These are phyloP conservation scores for Leishmania major DNA, from an alignment of 208 protist genomes.

Conservation along the genomic window DNA sequence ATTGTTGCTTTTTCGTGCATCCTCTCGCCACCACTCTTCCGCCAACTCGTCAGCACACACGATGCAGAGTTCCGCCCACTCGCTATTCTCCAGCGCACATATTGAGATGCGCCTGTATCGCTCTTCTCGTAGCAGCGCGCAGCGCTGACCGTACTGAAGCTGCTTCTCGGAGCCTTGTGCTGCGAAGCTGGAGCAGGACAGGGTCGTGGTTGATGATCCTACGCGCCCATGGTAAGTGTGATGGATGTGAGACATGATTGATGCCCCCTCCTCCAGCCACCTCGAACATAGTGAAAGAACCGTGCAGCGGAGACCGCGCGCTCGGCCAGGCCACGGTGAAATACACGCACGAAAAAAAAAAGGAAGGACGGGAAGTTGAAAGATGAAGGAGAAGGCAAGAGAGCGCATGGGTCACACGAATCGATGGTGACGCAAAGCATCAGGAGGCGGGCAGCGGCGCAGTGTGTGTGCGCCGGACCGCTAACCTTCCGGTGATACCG, in stretches of 20 bases:
- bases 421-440: not conserved
- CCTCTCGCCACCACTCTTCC: not conserved
- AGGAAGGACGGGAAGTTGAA: not conserved
- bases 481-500: not conserved
- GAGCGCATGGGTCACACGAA: not conserved
- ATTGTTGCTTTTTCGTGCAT: not conserved
- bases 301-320: not conserved
- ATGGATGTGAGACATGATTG: not conserved
- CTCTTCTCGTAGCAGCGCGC: conserved; percentile 6
- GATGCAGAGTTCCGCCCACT: not conserved
- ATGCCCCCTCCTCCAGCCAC: not conserved
- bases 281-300: not conserved
- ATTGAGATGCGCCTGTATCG: not conserved
- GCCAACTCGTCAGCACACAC: not conserved
- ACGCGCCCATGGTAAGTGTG: not conserved
- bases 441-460: not conserved
- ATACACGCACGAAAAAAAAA: not conserved
- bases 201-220: not conserved
- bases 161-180: not conserved
- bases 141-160: not conserved
- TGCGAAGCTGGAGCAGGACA: not conserved
- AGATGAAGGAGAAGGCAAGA: not conserved
- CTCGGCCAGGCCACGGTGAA: not conserved
- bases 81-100: not conserved
- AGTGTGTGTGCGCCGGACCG: not conserved